Conservation (phyloP, 2,329 filamentous ascomycete genomes). For the Colletotrichum kahawae region DNA sequence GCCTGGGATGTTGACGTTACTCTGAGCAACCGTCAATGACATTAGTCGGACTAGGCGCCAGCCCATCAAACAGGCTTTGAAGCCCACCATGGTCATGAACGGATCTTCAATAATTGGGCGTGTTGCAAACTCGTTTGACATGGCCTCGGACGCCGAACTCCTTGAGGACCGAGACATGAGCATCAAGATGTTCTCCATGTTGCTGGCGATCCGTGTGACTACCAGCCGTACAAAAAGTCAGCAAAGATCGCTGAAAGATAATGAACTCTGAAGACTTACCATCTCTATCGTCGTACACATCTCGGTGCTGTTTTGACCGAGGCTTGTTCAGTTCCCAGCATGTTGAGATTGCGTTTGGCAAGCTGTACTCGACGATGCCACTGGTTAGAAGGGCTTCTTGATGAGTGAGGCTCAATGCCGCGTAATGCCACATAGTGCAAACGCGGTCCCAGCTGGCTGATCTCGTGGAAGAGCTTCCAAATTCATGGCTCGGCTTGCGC, state of each 20-base stretch:
- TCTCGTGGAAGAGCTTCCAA: background rate
- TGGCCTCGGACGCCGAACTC: background rate
- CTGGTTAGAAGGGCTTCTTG: background rate
- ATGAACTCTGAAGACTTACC: background rate
- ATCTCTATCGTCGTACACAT: background rate
- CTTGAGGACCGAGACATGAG: background rate
- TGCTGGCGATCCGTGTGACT: background rate
- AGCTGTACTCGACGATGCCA: background rate
- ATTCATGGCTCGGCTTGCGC: background rate
- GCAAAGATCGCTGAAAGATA: background rate
- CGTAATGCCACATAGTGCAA: background rate
- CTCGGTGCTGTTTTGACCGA: background rate
- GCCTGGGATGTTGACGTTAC: background rate
- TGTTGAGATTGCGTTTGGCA: background rate
- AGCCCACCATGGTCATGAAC: background rate
- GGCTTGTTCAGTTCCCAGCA: background rate
- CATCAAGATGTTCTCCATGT: background rate
- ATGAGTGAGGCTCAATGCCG: background rate
- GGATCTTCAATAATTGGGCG: background rate
- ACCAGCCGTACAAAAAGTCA: background rate
- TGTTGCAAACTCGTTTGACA: background rate
- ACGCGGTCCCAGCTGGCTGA: background rate
- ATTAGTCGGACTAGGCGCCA: background rate
- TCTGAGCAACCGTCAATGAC: background rate
- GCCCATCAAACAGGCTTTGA: background rate